Base-by-base conservation (phyloP, 768 basidiomycete species). In the Tubosaeta sp. region DNA sequence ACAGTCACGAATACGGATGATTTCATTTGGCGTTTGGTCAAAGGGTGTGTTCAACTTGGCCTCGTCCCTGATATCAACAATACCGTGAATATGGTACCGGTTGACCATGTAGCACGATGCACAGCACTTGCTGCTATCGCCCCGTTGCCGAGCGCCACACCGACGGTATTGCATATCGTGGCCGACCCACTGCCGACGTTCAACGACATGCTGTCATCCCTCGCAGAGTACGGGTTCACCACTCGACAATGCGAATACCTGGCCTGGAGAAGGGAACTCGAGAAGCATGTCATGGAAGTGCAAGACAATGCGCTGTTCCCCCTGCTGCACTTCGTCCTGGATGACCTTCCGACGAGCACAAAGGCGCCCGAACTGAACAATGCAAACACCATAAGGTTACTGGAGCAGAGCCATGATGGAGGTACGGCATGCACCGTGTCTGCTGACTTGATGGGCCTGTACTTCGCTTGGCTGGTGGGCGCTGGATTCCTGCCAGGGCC, bases 261-360 rank as follows among this genome's bases (percentile, higher is more conserved):
- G 51, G 73, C 83, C 5, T 99, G 97, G 97, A 80, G 97, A 35
- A 82, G 87, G 17, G 85, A 84, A 66, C 82, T 99, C 55, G 97
- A 99, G 69, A 88, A 88, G 60, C 95, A 98, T 66, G 95, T 95
- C 43, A 86, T 97, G 76, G 88, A 92, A 50, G 83, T 80, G 8
- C 91, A 95, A 66, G 95, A 98, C 68, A 98, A 99, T 58, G 97
- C 97, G 2, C 78, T 99, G 41, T 98, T 95, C 81, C 97, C 97
- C 3, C 75, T 99, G 10, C 80, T 99, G 16, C 95, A 99, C 71
- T 97, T 97, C 60, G 97, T 98, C 25, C 75, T 99, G 29, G 97
- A 97, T 66, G 97, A 99, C 69, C 77, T 99, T 17, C 97, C 97
- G 5, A 97, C 95, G 25, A 92, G 89, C 64, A 98, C 95, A 25